Conservation (phyloP, 495 filamentous ascomycete species). For the Lindgomyces ingoldianus region DNA sequence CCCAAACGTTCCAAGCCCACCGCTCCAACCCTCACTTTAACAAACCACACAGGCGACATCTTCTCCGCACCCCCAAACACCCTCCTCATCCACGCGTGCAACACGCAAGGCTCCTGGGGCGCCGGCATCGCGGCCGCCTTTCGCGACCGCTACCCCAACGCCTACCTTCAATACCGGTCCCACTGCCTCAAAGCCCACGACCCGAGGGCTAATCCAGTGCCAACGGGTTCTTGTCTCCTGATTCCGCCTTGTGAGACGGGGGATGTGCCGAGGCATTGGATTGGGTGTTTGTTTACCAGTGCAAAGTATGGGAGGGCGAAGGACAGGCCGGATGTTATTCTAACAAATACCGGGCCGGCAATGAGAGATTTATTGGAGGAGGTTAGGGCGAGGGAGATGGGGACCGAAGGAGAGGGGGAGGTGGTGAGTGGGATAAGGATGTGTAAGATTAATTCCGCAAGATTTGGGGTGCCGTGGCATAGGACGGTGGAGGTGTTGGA, state of each 20-base stretch:
- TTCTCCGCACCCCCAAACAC: slow-evolving; percentile 44
- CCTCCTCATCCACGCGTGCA: slow-evolving; percentile 49
- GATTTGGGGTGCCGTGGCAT: slow-evolving; percentile 45
- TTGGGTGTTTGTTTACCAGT: slow-evolving; percentile 48
- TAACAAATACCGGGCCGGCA: slow-evolving; percentile 41
- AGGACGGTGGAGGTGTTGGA: slow-evolving; percentile 41
- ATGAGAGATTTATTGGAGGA: slow-evolving; percentile 41
- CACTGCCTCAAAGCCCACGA: slow-evolving; percentile 37
- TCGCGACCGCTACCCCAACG: slow-evolving; percentile 40
- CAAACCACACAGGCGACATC: slow-evolving; percentile 41
- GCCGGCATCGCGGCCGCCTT: slow-evolving; percentile 47
- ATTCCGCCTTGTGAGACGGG: slow-evolving; percentile 41
- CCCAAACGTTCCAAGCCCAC: background rate
- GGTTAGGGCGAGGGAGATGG: slow-evolving; percentile 22
- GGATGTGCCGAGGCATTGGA: slow-evolving; percentile 35
- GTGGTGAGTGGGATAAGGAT: slow-evolving; percentile 39
- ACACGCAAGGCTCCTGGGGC: slow-evolving; percentile 43
- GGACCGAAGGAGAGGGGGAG: slow-evolving; percentile 5
- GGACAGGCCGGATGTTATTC: slow-evolving; percentile 37
- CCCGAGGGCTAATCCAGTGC: slow-evolving; percentile 19
- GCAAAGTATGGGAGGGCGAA: slow-evolving; percentile 37
- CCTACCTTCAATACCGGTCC: slow-evolving; percentile 37
- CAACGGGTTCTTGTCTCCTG: slow-evolving; percentile 42
- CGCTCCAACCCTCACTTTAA: slow-evolving; percentile 22
- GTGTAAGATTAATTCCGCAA: slow-evolving; percentile 46